Base-by-base conservation (phyloP, 306 rosid species). In the Hippophae gyantsensis region DNA sequence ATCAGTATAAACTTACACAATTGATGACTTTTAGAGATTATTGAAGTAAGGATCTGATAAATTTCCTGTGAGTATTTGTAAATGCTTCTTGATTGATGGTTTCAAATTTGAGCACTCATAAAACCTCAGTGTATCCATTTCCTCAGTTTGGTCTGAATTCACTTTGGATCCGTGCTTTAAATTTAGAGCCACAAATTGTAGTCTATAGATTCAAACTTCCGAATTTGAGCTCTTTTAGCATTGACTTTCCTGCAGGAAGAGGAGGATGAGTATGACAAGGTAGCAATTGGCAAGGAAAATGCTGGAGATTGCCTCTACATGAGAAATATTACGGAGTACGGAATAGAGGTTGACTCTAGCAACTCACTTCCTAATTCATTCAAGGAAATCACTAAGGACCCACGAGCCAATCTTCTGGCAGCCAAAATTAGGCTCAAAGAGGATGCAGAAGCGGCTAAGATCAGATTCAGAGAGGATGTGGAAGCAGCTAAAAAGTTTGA, bases 341-440 rank as follows among this genome's bases (percentile, higher is more conserved):
- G 81, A 12, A 61, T 87, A 14, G 92, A 76, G 25, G 77, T 87
- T 2, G 82, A 77, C 52, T 78, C 86, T 59, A 62, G 62, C 60
- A 56, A 62, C 45, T 79, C 62, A 67, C 76, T 86, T 67, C 97
- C 89, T 8, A 52, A 54, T 65, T 76, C 82, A 13, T 27, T 79
- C 26, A 38, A 56, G 13, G 84, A 70, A 61, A 72, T 82, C 53
- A 76, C 41, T 44, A 74, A 84, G 62, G 98, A 90, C 62, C 96
- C 92, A 0, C 94, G 98, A 0, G 98, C 98, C 0, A 90, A 87
- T 73, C 98, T 83, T 64, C 18, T 68, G 69, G 98, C 98, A 32
- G 98, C 98, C 0, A 78, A 73, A 69, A 55, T 81, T 61, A 78
- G 86, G 80, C 76, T 89, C 56, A 53, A 74, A 56, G 85, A 86